Percentiles rank a stretch among this genome's conserved stretches.
Conservation (phyloP, 768 basidiomycete genomes). For the Lactarius vividus region DNA sequence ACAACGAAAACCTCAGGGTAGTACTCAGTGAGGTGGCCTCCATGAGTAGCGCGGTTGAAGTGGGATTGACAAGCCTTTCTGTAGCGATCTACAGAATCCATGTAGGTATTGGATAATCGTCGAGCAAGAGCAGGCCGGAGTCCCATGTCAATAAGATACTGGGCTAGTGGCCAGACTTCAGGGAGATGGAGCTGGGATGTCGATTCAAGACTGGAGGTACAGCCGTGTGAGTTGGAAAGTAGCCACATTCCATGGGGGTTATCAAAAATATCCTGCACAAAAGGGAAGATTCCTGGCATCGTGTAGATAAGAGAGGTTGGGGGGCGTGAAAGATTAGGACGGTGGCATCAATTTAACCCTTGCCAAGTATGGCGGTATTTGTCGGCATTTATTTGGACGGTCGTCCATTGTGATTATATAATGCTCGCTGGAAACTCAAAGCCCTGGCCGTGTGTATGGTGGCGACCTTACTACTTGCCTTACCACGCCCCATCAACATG, state of each 20-base stretch:
- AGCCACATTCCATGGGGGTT: neutral
- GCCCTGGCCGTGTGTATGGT: no score
- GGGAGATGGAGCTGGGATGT: neutral
- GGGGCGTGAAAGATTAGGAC: neutral
- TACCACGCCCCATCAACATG: neutral
- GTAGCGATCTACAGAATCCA: neutral
- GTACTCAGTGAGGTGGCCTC: neutral
- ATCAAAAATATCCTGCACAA: neutral
- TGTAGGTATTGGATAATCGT: neutral
- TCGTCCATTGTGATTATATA: slow-evolving; percentile 17
- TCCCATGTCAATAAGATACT: slow-evolving; percentile 10
- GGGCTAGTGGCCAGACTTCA: neutral
- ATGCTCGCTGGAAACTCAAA: neutral
- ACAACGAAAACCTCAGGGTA: neutral
- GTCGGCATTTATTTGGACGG: no score
- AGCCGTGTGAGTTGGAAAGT: neutral
- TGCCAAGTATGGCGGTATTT: no score
- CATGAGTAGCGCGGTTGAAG: neutral
- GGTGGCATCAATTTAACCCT: neutral
- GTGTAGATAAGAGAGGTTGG: neutral
- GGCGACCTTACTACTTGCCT: neutral
- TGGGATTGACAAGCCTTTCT: neutral
- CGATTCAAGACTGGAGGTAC: neutral
- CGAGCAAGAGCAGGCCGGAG: neutral
- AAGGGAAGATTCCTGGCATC: neutral